These are phyloP conservation scores for Hippophae tibetana DNA, from an alignment of 306 rosid species.

Conservation along the genomic window DNA sequence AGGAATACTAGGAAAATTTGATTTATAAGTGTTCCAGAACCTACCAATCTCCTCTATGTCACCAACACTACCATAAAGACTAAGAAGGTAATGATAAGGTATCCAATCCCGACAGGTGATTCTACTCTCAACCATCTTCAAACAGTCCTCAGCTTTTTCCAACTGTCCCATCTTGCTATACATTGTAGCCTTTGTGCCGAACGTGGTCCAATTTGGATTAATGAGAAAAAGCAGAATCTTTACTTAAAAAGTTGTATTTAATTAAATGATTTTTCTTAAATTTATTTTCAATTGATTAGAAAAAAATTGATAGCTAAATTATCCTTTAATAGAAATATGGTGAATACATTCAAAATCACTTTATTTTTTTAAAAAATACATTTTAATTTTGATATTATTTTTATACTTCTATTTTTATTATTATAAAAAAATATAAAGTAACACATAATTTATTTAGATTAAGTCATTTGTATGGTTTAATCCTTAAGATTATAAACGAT, in stretches of 20 bases:
- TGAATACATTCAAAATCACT: too few species aligned
- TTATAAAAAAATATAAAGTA: too few species aligned
- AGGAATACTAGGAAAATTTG: constrained; percentile 60
- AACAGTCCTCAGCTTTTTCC: constrained; percentile 74
- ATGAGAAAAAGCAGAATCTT: constrained; percentile 15
- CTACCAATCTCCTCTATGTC: constrained; percentile 74
- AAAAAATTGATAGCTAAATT: too few species aligned
- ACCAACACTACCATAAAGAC: constrained; percentile 68
- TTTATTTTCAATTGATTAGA: too few species aligned
- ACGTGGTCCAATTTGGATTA: constrained; percentile 82
- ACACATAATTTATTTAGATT: too few species aligned
- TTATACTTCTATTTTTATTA: too few species aligned
- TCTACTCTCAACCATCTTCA: constrained; percentile 63
- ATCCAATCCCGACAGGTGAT: constrained; percentile 71
- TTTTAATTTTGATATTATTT: too few species aligned
- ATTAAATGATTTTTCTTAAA: too few species aligned
- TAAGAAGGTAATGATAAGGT: constrained; percentile 82
- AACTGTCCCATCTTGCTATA: constrained; percentile 64
- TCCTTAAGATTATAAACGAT: too few species aligned
- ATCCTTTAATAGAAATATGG: too few species aligned
- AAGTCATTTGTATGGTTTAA: too few species aligned
- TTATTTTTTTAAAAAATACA: too few species aligned
- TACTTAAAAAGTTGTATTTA: not conserved
- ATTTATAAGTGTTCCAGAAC: constrained; percentile 65
- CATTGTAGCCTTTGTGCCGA: constrained; percentile 83